Evolutionary conservation across 2,329 filamentous ascomycete species (phyloP), one percentile per base, ranked within the genome.

Genomic region (Fusarium austroafricanum): DNA sequence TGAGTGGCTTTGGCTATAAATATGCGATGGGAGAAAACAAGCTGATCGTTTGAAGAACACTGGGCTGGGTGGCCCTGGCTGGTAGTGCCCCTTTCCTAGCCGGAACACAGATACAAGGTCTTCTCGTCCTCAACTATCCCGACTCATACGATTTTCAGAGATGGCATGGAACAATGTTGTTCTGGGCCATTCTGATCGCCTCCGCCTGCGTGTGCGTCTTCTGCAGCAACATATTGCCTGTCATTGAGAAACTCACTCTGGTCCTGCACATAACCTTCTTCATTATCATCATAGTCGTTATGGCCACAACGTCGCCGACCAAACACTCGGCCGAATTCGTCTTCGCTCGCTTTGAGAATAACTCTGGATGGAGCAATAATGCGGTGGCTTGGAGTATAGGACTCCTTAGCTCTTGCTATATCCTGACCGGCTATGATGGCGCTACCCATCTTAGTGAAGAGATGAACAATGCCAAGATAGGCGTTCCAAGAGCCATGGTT

Each of bases 361-460:
- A 70, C 8, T 71, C 68, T 2, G 69, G 69, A 2, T 71, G 69
- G 69, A 37, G 46, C 0, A 66, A 28, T 4, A 42, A 65, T 7
- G 69, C 44, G 1, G 20, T 67, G 31, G 69, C 69, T 2, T 67
- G 68, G 65, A 60, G 62, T 5, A 71, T 71, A 9, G 69, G 69
- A 8, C 39, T 71, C 18, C 47, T 70, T 2, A 67, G 65, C 15
- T 71, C 68, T 14, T 71, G 68, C 20, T 71, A 67, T 10, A 61
- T 71, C 4, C 37, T 71, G 0, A 21, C 61, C 12, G 68, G 68
- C 1, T 71, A 71, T 0, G 69, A 71, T 31, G 65, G 66, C 18
- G 65, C 65, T 2, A 70, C 65, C 0, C 69, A 71, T 38, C 15
- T 71, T 1, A 70, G 63, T 8, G 69, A 71, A 5, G 69, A 71